Evolutionary conservation across 495 filamentous ascomycete genomes (phyloP).

Genomic region (Xylaria longipes): DNA sequence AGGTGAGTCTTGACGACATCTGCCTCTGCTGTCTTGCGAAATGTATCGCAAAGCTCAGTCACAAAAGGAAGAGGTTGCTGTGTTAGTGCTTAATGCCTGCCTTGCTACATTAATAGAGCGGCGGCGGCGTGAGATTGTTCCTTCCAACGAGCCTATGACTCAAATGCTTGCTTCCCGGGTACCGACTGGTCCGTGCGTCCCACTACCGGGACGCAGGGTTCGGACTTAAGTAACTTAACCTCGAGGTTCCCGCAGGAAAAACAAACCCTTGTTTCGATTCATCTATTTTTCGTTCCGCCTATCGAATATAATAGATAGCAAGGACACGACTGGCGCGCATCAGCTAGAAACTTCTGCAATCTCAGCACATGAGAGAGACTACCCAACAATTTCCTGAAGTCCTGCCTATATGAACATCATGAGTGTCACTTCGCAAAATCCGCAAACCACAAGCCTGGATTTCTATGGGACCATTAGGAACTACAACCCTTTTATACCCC

Average conservation of each 20-base stretch:
- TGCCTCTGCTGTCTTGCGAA: constrained; percentile 27
- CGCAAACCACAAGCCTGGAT: background rate
- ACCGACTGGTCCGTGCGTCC: constrained; percentile 6
- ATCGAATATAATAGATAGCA: background rate
- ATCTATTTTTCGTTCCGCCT: background rate
- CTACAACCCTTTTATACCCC: background rate
- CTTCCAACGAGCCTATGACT: background rate
- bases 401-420: background rate
- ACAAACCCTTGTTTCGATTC: background rate
- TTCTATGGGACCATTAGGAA: background rate
- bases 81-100: background rate
- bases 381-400: background rate
- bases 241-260: background rate
- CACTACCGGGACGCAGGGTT: background rate
- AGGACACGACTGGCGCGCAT: background rate
- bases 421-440: background rate
- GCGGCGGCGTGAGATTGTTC: background rate
- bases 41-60: constrained; percentile 5
- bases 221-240: background rate
- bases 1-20: constrained; percentile 28
- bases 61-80: background rate
- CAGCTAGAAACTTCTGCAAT: background rate
- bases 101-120: background rate
- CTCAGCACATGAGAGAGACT: background rate
- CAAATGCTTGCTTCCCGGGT: constrained; percentile 22